These are phyloP conservation scores for Fusarium sp. DNA, from an alignment of 2,329 filamentous ascomycete species.

Conservation along the genomic window DNA sequence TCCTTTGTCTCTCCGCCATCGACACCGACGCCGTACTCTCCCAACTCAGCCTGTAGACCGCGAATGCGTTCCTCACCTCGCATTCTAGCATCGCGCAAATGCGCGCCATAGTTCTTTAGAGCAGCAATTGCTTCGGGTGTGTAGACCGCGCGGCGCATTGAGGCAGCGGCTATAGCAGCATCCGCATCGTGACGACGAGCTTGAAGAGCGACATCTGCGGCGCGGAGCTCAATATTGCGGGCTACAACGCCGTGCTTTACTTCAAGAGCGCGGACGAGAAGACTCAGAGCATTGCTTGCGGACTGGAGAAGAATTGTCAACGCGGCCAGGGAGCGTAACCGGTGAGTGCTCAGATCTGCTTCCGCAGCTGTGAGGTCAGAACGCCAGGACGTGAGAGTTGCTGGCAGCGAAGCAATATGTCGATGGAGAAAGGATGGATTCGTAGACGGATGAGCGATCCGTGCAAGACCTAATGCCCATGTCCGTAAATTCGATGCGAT, in stretches of 20 bases:
- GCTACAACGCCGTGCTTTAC: conserved; percentile 63
- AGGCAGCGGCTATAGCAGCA: conserved; percentile 46
- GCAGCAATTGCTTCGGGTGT: conserved; percentile 53
- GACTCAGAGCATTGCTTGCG: conserved; percentile 50
- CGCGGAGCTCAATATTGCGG: conserved; percentile 60
- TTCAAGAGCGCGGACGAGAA: conserved; percentile 61
- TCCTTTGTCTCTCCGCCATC: conserved; percentile 52
- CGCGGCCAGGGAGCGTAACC: conserved; percentile 49
- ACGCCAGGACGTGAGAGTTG: conserved; percentile 50
- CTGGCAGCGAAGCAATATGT: conserved; percentile 58
- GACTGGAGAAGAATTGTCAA: conserved; percentile 51
- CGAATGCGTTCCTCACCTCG: conserved; percentile 55
- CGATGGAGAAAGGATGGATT: conserved; percentile 68
- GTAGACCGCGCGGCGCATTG: conserved; percentile 53
- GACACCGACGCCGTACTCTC: conserved; percentile 58
- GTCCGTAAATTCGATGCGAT: conserved; percentile 59
- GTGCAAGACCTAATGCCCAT: conserved; percentile 57
- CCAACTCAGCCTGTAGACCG: conserved; percentile 53
- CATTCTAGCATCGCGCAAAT: conserved; percentile 58
- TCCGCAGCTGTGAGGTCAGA: conserved; percentile 43
- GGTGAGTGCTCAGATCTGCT: conserved; percentile 47
- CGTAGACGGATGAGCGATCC: conserved; percentile 57
- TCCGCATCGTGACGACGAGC: conserved; percentile 54
- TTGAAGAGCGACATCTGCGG: conserved; percentile 53
- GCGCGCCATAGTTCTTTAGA: conserved; percentile 56